A percentile compares a stretch with the other conserved stretches of the same genome.
Evolutionary conservation across 75 land plant species (phyloP).

Genomic region (Adiantum capillusveneris): DNA sequence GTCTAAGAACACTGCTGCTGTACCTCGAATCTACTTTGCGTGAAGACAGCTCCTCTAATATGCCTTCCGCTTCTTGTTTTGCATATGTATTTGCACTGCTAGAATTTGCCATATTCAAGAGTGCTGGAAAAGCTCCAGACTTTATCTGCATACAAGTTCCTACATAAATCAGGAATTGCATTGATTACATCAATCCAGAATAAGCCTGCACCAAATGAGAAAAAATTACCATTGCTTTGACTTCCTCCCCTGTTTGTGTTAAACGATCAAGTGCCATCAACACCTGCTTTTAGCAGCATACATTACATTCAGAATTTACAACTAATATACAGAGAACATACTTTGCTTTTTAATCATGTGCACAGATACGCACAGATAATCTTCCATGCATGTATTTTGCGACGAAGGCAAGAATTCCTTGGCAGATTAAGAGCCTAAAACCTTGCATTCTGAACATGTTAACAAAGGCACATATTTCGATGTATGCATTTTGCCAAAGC

Average conservation of each 20-base stretch:
- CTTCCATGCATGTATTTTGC: no score
- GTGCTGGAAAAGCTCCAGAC: constrained; percentile 24
- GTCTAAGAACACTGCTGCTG: neutral
- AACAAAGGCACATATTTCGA: no score
- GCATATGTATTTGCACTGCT: constrained; percentile 19
- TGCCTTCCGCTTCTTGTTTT: constrained; percentile 31
- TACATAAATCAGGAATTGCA: neutral
- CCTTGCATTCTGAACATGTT: no score
- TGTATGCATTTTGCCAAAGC: no score
- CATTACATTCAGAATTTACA: neutral
- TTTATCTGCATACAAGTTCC: constrained; percentile 13
- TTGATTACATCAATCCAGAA: neutral
- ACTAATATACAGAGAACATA: no score
- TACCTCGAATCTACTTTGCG: constrained; percentile 28
- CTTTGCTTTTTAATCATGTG: no score
- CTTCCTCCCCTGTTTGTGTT: constrained; percentile 49
- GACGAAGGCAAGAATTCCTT: no score
- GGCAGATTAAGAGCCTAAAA: no score
- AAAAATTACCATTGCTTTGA: constrained; percentile 42
- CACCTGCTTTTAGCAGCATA: constrained; percentile 34
- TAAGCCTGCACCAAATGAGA: neutral
- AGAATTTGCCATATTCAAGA: constrained; percentile 23
- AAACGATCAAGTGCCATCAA: constrained; percentile 48
- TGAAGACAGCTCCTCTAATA: constrained; percentile 24
- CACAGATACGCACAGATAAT: no score